These are phyloP conservation scores for Penicillium sp. DNA, from an alignment of 2,329 filamentous ascomycete species.

Conservation along the genomic window DNA sequence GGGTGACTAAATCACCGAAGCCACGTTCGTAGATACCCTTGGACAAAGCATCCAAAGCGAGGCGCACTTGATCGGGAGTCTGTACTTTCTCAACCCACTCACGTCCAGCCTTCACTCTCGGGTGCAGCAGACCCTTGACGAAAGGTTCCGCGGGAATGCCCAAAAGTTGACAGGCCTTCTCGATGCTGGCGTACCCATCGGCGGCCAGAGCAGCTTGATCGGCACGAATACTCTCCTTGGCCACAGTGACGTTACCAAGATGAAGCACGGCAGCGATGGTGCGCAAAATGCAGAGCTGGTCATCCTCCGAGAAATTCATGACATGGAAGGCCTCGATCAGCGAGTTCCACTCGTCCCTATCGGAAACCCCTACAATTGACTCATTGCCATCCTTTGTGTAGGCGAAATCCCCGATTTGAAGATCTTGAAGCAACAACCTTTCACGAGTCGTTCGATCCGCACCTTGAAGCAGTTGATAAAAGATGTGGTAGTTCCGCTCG, in stretches of 20 bases:
- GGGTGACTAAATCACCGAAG: slow-evolving; percentile 87
- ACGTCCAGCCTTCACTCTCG: slow-evolving; percentile 89
- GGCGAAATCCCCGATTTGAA: slow-evolving; percentile 82
- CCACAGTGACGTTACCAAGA: slow-evolving; percentile 85
- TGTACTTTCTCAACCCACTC: slow-evolving; percentile 99
- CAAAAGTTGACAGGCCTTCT: slow-evolving; percentile 79
- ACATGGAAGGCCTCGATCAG: slow-evolving; percentile 90
- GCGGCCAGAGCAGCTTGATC: slow-evolving; percentile 85
- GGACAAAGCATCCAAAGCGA: slow-evolving; percentile 85
- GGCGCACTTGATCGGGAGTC: slow-evolving; percentile 91
- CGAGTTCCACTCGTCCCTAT: slow-evolving; percentile 84
- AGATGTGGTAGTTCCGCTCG: slow-evolving; percentile 95
- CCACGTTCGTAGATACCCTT: slow-evolving; percentile 98
- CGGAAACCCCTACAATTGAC: slow-evolving; percentile 85
- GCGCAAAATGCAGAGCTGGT: slow-evolving; percentile 79
- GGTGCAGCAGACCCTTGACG: slow-evolving; percentile 84
- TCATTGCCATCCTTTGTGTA: slow-evolving; percentile 94
- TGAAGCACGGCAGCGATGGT: slow-evolving; percentile 92
- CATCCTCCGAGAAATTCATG: slow-evolving; percentile 88
- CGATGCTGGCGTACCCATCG: slow-evolving; percentile 73
- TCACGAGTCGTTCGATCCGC: slow-evolving; percentile 73
- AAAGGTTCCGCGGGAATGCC: slow-evolving; percentile 86
- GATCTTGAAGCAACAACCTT: slow-evolving; percentile 73
- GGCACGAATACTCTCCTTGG: slow-evolving; percentile 85
- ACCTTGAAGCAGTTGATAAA: slow-evolving; percentile 91